These are phyloP conservation scores for Kalmanozyma brasiliensis DNA, from an alignment of 1,284 basidiomycete genomes.

Conservation along the genomic window DNA sequence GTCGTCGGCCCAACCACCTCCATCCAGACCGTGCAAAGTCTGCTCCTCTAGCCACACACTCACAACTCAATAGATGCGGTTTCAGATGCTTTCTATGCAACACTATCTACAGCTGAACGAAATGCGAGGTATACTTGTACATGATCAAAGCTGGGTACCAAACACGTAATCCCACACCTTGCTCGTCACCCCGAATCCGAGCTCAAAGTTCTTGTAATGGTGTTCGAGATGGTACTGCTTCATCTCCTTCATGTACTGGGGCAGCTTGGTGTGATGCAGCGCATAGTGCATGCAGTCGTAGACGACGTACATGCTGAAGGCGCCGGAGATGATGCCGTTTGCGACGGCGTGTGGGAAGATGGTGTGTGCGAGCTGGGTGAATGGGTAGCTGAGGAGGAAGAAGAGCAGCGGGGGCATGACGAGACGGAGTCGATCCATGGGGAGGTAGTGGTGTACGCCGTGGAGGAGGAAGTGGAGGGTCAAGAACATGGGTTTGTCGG, in stretches of 20 bases:
- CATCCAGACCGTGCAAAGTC: constrained; percentile 21
- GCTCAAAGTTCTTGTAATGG: constrained; percentile 87
- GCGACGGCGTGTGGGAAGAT: constrained; percentile 85
- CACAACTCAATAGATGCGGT: too few relatives aligned
- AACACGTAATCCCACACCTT: constrained; percentile 96
- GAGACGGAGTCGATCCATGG: constrained; percentile 85
- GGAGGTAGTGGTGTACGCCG: constrained; percentile 96
- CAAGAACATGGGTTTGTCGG: constrained; percentile 83
- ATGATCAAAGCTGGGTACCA: constrained; percentile 73
- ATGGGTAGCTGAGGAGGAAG: constrained; percentile 80
- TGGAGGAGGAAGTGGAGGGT: constrained; percentile 92
- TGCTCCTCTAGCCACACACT: constrained; percentile 9
- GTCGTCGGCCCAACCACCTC: constrained; percentile 30
- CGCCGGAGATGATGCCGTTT: constrained; percentile 90
- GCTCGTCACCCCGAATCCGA: constrained; percentile 95
- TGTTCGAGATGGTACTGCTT: constrained; percentile 99
- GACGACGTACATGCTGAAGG: constrained; percentile 86
- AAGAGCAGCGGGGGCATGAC: constrained; percentile 98
- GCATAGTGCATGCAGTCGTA: constrained; percentile 69
- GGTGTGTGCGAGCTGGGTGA: constrained; percentile 84
- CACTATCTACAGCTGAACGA: background rate
- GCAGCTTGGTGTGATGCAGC: constrained; percentile 72
- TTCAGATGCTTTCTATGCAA: too few relatives aligned
- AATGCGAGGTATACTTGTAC: background rate
- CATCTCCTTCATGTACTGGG: constrained; percentile 86